phyloP scores from a whole-genome alignment of 2,329 filamentous ascomycete genomes.

The Mollisia scopiformis region DNA sequence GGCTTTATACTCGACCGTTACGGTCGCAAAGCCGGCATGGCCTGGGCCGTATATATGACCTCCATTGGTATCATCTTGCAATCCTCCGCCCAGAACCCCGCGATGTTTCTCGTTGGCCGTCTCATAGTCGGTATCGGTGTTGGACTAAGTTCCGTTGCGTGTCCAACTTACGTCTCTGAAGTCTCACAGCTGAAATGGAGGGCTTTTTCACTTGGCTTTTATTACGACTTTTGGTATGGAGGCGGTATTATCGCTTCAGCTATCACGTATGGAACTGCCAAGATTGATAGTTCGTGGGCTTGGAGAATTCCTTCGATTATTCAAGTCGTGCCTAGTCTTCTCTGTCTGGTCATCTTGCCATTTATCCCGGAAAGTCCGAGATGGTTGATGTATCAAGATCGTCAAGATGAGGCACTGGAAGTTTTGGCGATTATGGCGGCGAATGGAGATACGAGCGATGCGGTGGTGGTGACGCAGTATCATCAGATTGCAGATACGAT shows the following conservation, averaged over 20 bases:
- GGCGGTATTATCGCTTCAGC: constrained; percentile 39
- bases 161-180: not conserved
- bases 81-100: not conserved
- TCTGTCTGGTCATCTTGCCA: constrained; percentile 18
- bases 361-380: constrained; percentile 54
- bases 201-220: not conserved
- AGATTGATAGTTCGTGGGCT: constrained; percentile 37
- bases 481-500: constrained; percentile 46
- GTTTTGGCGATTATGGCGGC: constrained; percentile 54
- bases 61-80: not conserved
- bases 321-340: constrained; percentile 25
- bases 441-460: constrained; percentile 50
- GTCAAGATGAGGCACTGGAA: constrained; percentile 36
- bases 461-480: constrained; percentile 46
- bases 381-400: constrained; percentile 56
- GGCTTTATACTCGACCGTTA: not conserved
- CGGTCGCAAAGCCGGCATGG: not conserved
- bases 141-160: not conserved
- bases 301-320: constrained; percentile 37
- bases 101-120: not conserved
- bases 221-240: constrained; percentile 3
- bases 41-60: not conserved
- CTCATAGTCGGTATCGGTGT: not conserved
- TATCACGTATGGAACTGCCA: constrained; percentile 38
- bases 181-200: not conserved